Conservation (phyloP, 192 early-diverging fungal genomes). For the Entrophospora sp. region DNA sequence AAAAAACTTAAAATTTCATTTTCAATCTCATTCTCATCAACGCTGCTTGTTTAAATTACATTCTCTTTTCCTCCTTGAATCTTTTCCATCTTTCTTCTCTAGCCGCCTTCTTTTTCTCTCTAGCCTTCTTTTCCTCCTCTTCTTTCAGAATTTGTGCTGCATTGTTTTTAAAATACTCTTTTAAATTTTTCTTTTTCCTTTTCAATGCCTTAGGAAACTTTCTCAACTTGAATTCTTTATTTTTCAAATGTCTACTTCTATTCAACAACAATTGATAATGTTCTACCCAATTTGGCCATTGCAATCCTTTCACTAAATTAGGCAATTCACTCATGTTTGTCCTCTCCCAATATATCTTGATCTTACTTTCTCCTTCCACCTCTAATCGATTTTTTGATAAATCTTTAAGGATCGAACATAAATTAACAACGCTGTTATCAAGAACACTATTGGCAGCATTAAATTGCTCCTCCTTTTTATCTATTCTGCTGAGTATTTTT, state of each 20-base stretch:
- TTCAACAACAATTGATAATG: conserved; percentile 27
- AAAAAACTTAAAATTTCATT: too few relatives aligned
- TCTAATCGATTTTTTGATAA: neutral
- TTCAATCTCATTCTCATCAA: too few relatives aligned
- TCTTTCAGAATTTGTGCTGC: too few relatives aligned
- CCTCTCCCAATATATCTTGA: conserved; percentile 31
- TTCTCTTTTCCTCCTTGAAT: too few relatives aligned
- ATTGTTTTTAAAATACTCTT: too few relatives aligned
- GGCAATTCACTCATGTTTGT: conserved; percentile 24
- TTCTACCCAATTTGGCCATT: conserved; percentile 30
- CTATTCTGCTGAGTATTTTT: neutral
- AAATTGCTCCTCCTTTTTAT: neutral
- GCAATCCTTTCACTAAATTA: conserved; percentile 12
- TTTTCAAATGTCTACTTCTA: neutral
- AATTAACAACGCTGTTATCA: conserved; percentile 20
- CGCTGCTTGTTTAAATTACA: too few relatives aligned
- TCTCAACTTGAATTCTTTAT: neutral
- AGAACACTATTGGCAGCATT: too few relatives aligned
- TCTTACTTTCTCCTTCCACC: conserved; percentile 5
- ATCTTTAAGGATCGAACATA: conserved; percentile 25
- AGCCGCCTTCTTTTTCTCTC: too few relatives aligned
- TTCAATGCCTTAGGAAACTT: neutral
- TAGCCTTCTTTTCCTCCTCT: too few relatives aligned
- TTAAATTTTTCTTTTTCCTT: neutral
- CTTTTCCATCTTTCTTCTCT: too few relatives aligned